Conservation (phyloP, 1,284 basidiomycete species). For the Pseudozyma thailandica region DNA sequence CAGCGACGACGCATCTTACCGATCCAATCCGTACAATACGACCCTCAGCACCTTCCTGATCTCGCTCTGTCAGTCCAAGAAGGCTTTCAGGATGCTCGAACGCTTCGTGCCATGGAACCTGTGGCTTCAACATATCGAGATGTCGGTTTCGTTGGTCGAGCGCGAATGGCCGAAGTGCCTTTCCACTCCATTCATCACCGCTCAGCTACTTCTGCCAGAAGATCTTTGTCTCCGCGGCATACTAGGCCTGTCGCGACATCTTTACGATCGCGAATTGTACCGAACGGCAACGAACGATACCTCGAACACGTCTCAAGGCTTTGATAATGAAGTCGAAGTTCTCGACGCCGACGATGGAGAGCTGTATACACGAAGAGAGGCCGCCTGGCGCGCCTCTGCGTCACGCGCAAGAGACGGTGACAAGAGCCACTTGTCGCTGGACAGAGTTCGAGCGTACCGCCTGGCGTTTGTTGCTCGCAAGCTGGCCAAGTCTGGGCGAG, state of each 20-base stretch:
- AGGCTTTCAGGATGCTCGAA: conserved; percentile 46
- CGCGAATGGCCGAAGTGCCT: conserved; percentile 38
- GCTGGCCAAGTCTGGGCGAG: conserved; percentile 78
- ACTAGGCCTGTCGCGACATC: conserved; percentile 68
- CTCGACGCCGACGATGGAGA: conserved; percentile 48
- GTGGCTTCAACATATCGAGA: conserved; percentile 71
- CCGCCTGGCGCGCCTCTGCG: conserved; percentile 70
- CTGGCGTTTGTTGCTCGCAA: conserved; percentile 78
- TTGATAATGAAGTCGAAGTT: conserved; percentile 69
- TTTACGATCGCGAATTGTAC: conserved; percentile 39
- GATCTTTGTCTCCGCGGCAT: conserved; percentile 95
- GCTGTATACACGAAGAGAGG: conserved; percentile 33
- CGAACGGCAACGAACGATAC: conserved; percentile 18
- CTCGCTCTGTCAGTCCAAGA: conserved; percentile 70
- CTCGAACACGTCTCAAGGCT: conserved; percentile 24
- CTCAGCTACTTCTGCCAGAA: conserved; percentile 81
- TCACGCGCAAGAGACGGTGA: conserved; percentile 84
- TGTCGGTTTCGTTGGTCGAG: conserved; percentile 18
- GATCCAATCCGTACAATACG: conserved; percentile 81
- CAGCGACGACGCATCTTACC: conserved; percentile 17
- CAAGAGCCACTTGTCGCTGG: conserved; percentile 70
- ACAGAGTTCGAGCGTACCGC: conserved; percentile 72
- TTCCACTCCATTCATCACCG: conserved; percentile 65
- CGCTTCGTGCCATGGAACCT: conserved; percentile 83
- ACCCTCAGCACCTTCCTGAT: conserved; percentile 87